A percentile compares a stretch with the other conserved stretches of the same genome.
Conservation (phyloP, 2,329 filamentous ascomycete genomes). For the Aspergillus carbonarius region DNA sequence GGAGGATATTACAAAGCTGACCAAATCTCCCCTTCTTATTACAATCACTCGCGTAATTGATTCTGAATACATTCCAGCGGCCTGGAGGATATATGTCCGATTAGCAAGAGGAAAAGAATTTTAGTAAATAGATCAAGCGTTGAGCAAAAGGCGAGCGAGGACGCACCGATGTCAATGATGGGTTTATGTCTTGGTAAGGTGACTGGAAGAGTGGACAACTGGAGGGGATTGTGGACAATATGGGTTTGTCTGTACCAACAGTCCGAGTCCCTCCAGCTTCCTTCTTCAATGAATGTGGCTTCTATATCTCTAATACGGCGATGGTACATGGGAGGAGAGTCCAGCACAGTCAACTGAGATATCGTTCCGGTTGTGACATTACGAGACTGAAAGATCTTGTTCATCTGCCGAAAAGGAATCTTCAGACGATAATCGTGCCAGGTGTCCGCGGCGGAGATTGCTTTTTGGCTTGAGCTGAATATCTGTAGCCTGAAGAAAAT, state of each 20-base stretch:
- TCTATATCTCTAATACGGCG: constrained; percentile 36
- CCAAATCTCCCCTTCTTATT: constrained; percentile 37
- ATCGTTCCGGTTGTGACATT: constrained; percentile 17
- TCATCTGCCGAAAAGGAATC: constrained; percentile 48
- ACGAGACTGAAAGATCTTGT: constrained; percentile 36
- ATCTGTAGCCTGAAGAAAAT: constrained; percentile 46
- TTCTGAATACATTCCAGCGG: constrained; percentile 62
- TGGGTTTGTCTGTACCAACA: constrained; percentile 65
- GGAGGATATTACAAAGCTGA: constrained; percentile 55
- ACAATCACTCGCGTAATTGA: constrained; percentile 46
- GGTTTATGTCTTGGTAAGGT: constrained; percentile 51
- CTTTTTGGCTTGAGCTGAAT: constrained; percentile 13
- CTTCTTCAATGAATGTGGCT: constrained; percentile 43
- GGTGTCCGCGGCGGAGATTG: background rate
- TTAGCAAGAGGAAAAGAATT: background rate
- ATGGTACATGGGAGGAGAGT: constrained; percentile 48
- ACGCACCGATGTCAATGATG: constrained; percentile 60
- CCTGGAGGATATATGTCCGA: constrained; percentile 35
- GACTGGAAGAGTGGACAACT: constrained; percentile 38
- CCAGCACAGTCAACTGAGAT: constrained; percentile 41
- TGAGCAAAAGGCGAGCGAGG: background rate
- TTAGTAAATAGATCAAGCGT: background rate
- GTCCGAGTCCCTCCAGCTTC: constrained; percentile 57
- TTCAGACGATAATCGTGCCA: constrained; percentile 42
- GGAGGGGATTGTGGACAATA: constrained; percentile 50